Conservation (phyloP, 2,329 filamentous ascomycete genomes). For the Aspergillus chevalieri region DNA sequence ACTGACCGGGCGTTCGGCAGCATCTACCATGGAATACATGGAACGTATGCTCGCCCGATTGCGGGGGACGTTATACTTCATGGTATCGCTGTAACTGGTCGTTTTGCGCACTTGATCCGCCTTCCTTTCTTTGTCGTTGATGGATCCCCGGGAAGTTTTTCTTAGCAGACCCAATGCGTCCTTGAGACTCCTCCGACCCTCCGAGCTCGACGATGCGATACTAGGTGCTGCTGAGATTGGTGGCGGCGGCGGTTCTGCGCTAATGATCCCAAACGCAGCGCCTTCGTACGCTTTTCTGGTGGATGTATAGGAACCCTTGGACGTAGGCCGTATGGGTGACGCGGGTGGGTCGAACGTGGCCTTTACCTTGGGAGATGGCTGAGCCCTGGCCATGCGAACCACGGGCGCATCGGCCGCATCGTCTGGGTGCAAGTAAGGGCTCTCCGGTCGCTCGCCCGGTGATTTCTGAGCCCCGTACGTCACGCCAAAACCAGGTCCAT, state of each 20-base stretch:
- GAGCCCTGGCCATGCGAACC: conserved; percentile 73
- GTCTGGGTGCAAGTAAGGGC: conserved; percentile 47
- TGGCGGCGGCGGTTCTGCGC: conserved; percentile 34
- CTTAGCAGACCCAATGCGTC: conserved; percentile 28
- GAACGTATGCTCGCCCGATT: conserved; percentile 35
- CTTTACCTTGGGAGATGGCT: conserved; percentile 70
- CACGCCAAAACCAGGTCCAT: conserved; percentile 55
- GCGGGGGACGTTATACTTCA: conserved; percentile 28
- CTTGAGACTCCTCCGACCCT: conserved; percentile 34
- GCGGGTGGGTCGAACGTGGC: conserved; percentile 32
- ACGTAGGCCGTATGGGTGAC: conserved; percentile 26
- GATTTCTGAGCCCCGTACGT: conserved; percentile 64
- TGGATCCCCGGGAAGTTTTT: conserved; percentile 33
- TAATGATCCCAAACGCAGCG: conserved; percentile 34
- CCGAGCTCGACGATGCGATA: conserved; percentile 35
- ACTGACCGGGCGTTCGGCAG: conserved; percentile 26
- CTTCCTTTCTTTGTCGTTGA: conserved; percentile 28
- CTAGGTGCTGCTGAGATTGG: conserved; percentile 30
- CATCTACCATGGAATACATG: conserved; percentile 37
- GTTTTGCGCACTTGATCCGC: conserved; percentile 29
- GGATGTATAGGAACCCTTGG: conserved; percentile 34
- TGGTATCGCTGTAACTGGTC: conserved; percentile 27
- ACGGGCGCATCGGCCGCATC: conserved; percentile 62
- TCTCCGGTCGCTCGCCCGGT: conserved; percentile 46
- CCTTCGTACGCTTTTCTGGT: conserved; percentile 28